Conservation (phyloP, 192 early-diverging fungal species). For the Coemansia guatemalensis region DNA sequence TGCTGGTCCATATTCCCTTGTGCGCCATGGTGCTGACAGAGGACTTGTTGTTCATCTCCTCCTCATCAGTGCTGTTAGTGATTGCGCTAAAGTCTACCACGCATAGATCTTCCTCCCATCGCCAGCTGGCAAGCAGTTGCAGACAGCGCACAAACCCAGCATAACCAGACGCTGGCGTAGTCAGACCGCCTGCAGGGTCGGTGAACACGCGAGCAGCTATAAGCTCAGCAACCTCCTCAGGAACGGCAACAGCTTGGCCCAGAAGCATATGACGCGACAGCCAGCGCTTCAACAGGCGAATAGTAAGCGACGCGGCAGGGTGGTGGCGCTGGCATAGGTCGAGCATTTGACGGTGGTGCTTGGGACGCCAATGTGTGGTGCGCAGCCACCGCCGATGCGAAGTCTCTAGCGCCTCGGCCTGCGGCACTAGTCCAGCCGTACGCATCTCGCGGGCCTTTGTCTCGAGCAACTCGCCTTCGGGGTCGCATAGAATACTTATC, state of each 20-base stretch:
- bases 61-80: constrained; percentile 51
- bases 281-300: constrained; percentile 91
- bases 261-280: constrained; percentile 79
- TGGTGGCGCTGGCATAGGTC: constrained; percentile 69
- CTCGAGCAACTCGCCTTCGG: constrained; percentile 65
- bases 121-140: constrained; percentile 68
- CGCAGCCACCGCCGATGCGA: constrained; percentile 37
- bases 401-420: constrained; percentile 49
- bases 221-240: constrained; percentile 79
- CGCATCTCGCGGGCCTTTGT: constrained; percentile 47
- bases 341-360: constrained; percentile 58
- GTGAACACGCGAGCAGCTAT: constrained; percentile 72
- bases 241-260: constrained; percentile 54
- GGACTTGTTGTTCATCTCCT: not conserved
- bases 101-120: constrained; percentile 75
- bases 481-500: constrained; percentile 70
- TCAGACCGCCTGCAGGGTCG: constrained; percentile 50
- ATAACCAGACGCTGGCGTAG: constrained; percentile 62
- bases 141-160: constrained; percentile 78
- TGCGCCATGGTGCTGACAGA: constrained; percentile 15
- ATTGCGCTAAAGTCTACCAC: constrained; percentile 77
- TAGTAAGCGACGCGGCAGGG: constrained; percentile 74
- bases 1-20: constrained; percentile 19
- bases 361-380: constrained; percentile 26
- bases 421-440: constrained; percentile 45